Base-by-base conservation (phyloP, 306 rosid genomes). In the Fragaria ananassa region DNA sequence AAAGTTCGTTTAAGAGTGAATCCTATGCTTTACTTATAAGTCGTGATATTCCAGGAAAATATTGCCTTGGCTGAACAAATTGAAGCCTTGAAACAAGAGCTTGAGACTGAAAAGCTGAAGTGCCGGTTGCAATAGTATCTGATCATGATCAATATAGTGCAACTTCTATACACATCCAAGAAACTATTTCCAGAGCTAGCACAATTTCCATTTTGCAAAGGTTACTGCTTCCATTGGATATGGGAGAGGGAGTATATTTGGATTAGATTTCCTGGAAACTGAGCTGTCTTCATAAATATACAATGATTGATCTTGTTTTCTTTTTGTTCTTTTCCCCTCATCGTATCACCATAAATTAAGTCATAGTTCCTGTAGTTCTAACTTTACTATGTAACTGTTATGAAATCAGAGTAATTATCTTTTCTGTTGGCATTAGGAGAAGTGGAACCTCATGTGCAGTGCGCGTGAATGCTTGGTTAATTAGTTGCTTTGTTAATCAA, bases 81-180 rank as follows among this genome's bases (percentile, higher is more conserved):
- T 77, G 90, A 89, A 84, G 83, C 83, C 65, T 80, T 91, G 57
- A 87, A 79, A 74, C 85, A 76, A 63, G 90, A 89, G 80, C 81
- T 91, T 70, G 85, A 89, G 77, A 81, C 76, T 34, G 88, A 74
- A 64, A 87, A 81, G 81, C 82, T 49, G 68, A 91, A 79, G 78
- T 84, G 96, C 87, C 76, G 77, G 51, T n/a, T 78, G 45, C 77
- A 67, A 15, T 68, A 82, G 72, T 74, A 78, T 47, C 65, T 70
- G 65, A 31, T 63, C 10, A 63, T 31, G 44, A 63, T 63, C 21
- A 34, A 35, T 31, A 5, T 63, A 41, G 66, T 50, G 47, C 69
- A 27, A 49, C 14, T 41, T 27, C 2, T 35, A 13, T 17, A 18
- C 35, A 25, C 44, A 25, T 54, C 41, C 37, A 31, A 44, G 25